These are phyloP conservation scores for Termitomyces sp. DNA, from an alignment of 768 basidiomycete species.

Conservation along the genomic window DNA sequence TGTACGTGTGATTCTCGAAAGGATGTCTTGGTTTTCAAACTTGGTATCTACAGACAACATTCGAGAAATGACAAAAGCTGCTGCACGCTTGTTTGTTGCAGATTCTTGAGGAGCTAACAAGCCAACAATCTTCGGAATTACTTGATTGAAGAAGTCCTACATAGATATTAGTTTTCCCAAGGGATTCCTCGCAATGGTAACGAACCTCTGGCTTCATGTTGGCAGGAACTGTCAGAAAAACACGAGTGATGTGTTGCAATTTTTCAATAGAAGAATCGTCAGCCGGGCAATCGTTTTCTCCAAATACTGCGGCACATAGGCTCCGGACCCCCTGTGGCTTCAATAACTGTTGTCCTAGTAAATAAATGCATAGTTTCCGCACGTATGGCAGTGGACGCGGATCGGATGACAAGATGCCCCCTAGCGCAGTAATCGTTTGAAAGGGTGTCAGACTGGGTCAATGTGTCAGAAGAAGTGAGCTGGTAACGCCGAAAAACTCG, in stretches of 20 bases:
- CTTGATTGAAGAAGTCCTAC: conserved; percentile 56
- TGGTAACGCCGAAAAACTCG: conserved; percentile 22
- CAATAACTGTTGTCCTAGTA: conserved; percentile 66
- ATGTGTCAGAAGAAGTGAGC: conserved; percentile 14
- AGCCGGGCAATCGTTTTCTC: conserved; percentile 43
- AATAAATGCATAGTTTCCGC: conserved; percentile 49
- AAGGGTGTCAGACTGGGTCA: conserved; percentile 51
- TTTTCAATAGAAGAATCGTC: conserved; percentile 60
- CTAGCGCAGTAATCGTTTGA: conserved; percentile 61
- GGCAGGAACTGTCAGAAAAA: conserved; percentile 59
- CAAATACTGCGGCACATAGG: conserved; percentile 63
- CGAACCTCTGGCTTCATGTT: conserved; percentile 50
- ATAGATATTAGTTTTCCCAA: not conserved
- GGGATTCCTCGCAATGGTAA: not conserved
- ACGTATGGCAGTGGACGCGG: conserved; percentile 42
- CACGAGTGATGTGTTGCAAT: conserved; percentile 63
- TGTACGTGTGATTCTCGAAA: conserved; percentile 33
- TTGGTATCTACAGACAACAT: conserved; percentile 41
- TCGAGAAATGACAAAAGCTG: conserved; percentile 63
- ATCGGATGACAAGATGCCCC: conserved; percentile 45
- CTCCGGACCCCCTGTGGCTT: conserved; percentile 67
- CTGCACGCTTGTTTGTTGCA: conserved; percentile 48
- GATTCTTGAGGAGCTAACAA: conserved; percentile 40
- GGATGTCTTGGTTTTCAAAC: conserved; percentile 19
- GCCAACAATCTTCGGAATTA: conserved; percentile 50